Conservation (phyloP, 345 rosid genomes). For the Hirschfeldia incana region DNA sequence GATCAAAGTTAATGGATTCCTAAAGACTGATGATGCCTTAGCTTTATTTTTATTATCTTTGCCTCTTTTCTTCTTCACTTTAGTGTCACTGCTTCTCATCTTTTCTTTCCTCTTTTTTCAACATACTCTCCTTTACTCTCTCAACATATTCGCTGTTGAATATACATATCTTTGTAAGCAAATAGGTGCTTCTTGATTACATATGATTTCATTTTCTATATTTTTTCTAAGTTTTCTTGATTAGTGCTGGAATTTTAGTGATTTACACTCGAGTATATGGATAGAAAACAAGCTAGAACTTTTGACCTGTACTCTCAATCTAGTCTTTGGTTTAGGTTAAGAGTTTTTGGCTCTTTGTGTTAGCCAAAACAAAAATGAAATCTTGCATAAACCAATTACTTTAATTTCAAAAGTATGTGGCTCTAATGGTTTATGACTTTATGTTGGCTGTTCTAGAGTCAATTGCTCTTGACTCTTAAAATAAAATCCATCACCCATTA, state of each 20-base stretch:
- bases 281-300: conserved; percentile 9
- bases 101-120: conserved; percentile 30
- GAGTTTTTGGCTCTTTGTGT: conserved; percentile 28
- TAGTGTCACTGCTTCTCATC: conserved; percentile 22
- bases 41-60: conserved; percentile 33
- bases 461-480: not conserved
- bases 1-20: conserved; percentile 30
- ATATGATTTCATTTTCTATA: not conserved
- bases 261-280: conserved; percentile 12
- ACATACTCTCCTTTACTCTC: conserved; percentile 20
- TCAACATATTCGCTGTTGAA: conserved; percentile 20
- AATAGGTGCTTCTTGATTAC: not conserved
- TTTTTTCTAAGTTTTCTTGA: conserved; percentile 1
- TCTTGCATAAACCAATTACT: conserved; percentile 18
- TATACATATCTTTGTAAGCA: not conserved
- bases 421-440: conserved; percentile 24
- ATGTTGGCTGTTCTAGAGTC: conserved; percentile 34
- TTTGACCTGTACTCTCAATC: conserved; percentile 30
- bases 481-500: conserved; percentile 21
- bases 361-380: conserved; percentile 29
- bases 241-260: conserved; percentile 15
- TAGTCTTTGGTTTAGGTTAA: conserved; percentile 37
- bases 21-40: conserved; percentile 33
- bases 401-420: conserved; percentile 31
- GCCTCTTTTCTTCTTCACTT: conserved; percentile 29